Evolutionary conservation across 805 yeast genomes (phyloP).

Genomic region (Isabelozyma pseudorhagii): DNA sequence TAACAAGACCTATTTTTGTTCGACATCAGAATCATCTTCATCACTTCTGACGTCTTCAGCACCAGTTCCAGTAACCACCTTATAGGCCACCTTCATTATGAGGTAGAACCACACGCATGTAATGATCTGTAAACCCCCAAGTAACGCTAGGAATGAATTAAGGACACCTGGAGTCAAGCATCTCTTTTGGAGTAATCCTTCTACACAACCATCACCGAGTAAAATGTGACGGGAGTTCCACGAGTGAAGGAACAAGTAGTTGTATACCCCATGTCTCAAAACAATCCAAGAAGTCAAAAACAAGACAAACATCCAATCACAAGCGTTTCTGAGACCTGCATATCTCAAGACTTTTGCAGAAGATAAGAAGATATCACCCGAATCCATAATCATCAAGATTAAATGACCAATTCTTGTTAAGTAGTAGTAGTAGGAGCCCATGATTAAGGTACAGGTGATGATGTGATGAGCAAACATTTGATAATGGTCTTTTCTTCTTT

Average conservation of each 20-base stretch:
- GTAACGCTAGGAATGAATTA: conserved; percentile 48
- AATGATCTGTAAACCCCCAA: conserved; percentile 65
- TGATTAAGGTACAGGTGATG: conserved; percentile 63
- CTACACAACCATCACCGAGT: conserved; percentile 46
- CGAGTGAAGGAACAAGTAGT: conserved; percentile 62
- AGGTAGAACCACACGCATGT: conserved; percentile 71
- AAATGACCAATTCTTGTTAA: conserved; percentile 77
- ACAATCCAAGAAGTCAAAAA: conserved; percentile 70
- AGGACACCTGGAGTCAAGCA: conserved; percentile 51
- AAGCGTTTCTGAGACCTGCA: conserved; percentile 53
- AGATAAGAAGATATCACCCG: conserved; percentile 70
- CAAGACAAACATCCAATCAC: conserved; percentile 67
- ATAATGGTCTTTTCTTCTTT: conserved; percentile 71
- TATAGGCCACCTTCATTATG: conserved; percentile 66
- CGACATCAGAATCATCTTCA: conserved; percentile 54
- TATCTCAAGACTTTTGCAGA: conserved; percentile 77
- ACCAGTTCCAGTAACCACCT: conserved; percentile 65
- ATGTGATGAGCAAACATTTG: conserved; percentile 92
- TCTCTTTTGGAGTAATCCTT: conserved; percentile 31
- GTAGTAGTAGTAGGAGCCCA: conserved; percentile 71
- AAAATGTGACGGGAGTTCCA: conserved; percentile 24
- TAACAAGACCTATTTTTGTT: conserved; percentile 8
- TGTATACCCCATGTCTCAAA: conserved; percentile 71
- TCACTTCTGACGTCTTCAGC: conserved; percentile 91
- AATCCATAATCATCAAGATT: conserved; percentile 77